Evolutionary conservation across 768 basidiomycete species (phyloP), one percentile per base, ranked within the genome.

Genomic region (Termitomyces titanicus): DNA sequence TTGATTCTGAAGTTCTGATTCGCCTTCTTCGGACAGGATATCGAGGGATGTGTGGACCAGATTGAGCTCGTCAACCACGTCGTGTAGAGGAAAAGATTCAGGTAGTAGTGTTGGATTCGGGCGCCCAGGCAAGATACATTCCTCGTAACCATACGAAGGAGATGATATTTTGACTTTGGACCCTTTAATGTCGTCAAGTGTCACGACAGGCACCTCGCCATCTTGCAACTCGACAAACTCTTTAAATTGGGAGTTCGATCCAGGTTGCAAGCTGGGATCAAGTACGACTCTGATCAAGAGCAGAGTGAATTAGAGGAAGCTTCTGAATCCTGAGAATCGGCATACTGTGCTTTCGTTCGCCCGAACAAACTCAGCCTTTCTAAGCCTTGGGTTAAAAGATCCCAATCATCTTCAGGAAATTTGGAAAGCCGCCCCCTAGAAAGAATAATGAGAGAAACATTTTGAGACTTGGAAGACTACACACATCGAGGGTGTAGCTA

Each of bases 281-380:
- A 56, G 44, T 9, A 51, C 15, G 20, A 56, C 49, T 34, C 55
- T 56, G 22, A n/a, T 22, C 18, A 44, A 8, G 46, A 29, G 27
- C 8, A 49, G n/a, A 45, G 1, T n/a, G 7, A 1, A 18, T 50
- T n/a, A 38, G 27, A 18, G 20, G 15, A 25, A 33, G 40, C 5
- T n/a, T 46, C 25, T 46, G 25, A 38, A 35, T 10, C 8, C 10
- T 38, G 18, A 13, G 22, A 13, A n/a, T 35, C 12, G 25, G 27
- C 55, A 25, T 56, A 56, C 55, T 56, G 44, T 46, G n/a, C 55
- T 33, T 50, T 56, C 35, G 44, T 51, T 25, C 55, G 48, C 3
- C 49, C 27, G 27, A 56, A 51, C n/a, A 56, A 29, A 51, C 49
- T 56, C 27, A 39, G 24, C 9, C 27, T 29, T 24, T 46, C 55